Conservation (phyloP, 2,329 filamentous ascomycete species). For the Ambrosiella xylebori region DNA sequence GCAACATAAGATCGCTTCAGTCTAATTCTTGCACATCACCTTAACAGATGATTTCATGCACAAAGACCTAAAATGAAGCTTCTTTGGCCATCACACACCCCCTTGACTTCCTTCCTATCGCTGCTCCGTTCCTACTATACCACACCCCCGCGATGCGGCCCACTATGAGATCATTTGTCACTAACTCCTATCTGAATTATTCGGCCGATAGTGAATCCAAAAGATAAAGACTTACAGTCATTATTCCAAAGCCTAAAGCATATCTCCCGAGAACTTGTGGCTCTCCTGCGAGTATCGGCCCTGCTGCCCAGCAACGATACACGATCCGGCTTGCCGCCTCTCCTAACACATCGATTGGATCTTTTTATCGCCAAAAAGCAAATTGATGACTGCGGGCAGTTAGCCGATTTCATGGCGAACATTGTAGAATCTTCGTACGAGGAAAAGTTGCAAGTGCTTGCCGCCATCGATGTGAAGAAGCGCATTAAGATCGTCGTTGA, state of each 20-base stretch:
- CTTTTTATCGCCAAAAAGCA: conserved; percentile 73
- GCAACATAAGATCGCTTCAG: background rate
- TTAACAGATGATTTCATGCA: background rate
- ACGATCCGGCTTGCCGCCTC: conserved; percentile 53
- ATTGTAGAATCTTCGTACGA: conserved; percentile 74
- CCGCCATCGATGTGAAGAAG: conserved; percentile 61
- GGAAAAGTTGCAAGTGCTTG: conserved; percentile 75
- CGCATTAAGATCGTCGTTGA: conserved; percentile 70
- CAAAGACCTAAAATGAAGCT: background rate
- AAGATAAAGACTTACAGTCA: conserved; percentile 46
- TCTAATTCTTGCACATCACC: background rate
- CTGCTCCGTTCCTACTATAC: background rate
- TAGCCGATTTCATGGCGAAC: conserved; percentile 96
- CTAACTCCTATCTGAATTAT: conserved; percentile 6
- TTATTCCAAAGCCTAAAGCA: conserved; percentile 69
- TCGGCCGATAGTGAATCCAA: conserved; percentile 13
- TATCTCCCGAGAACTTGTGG: conserved; percentile 70
- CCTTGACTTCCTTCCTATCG: background rate
- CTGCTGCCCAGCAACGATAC: conserved; percentile 56
- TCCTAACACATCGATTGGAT: conserved; percentile 75
- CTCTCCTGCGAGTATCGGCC: conserved; percentile 67
- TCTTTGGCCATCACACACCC: background rate
- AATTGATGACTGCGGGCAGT: conserved; percentile 59
- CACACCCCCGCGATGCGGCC: background rate
- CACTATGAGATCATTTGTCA: conserved; percentile 4